Conservation (phyloP, 2,329 filamentous ascomycete species). For the Penicillium sp. region DNA sequence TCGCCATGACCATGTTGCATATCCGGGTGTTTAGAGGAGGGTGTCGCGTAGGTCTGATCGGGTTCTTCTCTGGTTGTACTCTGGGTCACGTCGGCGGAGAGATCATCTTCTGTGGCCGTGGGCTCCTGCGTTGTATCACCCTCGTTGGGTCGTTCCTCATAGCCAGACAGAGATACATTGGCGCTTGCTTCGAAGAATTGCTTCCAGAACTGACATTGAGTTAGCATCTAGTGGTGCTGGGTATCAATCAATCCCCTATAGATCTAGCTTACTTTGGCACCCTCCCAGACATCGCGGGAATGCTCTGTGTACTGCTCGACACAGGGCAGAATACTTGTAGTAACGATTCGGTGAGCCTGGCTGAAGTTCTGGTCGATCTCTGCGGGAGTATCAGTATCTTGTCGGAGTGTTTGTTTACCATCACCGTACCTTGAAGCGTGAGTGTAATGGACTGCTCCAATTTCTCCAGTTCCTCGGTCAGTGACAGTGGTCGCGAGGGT, state of each 20-base stretch:
- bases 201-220: slow-evolving; percentile 83
- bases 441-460: slow-evolving; percentile 95
- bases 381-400: slow-evolving; percentile 36
- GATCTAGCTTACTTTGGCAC: slow-evolving; percentile 66
- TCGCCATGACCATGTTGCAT: slow-evolving; percentile 31
- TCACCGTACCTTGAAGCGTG: slow-evolving; percentile 71
- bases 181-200: slow-evolving; percentile 99
- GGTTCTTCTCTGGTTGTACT: slow-evolving; percentile 32
- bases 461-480: slow-evolving; percentile 93
- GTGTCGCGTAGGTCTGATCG: slow-evolving; percentile 38
- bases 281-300: slow-evolving; percentile 91
- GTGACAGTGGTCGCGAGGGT: slow-evolving; percentile 58
- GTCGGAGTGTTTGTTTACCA: slow-evolving; percentile 14
- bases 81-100: slow-evolving; percentile 48
- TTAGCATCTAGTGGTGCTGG: slow-evolving; percentile 2
- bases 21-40: slow-evolving; percentile 33
- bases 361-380: slow-evolving; percentile 99
- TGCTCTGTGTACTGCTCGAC: slow-evolving; percentile 95
- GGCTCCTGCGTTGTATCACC: slow-evolving; percentile 53
- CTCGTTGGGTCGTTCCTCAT: slow-evolving; percentile 67
- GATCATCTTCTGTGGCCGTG: slow-evolving; percentile 53
- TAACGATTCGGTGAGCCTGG: slow-evolving; percentile 92
- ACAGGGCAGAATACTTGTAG: slow-evolving; percentile 82
- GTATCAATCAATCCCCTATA: neutral
- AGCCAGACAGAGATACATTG: slow-evolving; percentile 91